Conservation (phyloP, 441 rosid species). For the Eutrema salsugineum region DNA sequence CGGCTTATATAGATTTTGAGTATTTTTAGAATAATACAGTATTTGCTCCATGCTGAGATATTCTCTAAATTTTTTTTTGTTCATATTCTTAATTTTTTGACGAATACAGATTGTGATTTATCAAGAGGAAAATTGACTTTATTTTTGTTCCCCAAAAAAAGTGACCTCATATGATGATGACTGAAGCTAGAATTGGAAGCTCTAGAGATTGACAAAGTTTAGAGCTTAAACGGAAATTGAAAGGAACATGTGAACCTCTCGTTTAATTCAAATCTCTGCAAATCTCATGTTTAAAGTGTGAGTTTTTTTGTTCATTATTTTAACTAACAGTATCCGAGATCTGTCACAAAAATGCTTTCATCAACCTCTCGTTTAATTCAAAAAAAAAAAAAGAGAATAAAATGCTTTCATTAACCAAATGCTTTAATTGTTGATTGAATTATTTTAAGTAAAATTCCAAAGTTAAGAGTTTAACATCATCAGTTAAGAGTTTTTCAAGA, state of each 20-base stretch:
- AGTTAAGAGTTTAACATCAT: neutral
- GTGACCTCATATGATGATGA: neutral
- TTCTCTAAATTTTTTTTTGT: neutral
- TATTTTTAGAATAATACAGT: conserved; percentile 49
- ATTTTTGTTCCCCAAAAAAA: neutral
- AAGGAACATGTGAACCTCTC: neutral
- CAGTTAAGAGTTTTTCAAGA: neutral
- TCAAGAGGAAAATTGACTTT: neutral
- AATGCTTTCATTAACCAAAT: neutral
- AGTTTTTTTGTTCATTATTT: no score
- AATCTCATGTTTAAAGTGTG: neutral
- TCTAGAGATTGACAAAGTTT: neutral
- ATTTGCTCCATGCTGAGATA: neutral
- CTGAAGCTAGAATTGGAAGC: neutral
- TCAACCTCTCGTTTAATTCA: no score
- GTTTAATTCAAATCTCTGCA: neutral
- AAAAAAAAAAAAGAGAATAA: no score
- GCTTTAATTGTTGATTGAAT: neutral
- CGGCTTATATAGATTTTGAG: conserved; percentile 72
- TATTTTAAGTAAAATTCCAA: neutral
- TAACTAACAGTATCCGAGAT: neutral
- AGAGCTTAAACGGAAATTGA: neutral
- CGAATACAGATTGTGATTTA: conserved; percentile 17
- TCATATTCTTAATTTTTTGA: conserved; percentile 29
- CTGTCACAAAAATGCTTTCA: neutral